These are phyloP conservation scores for Colletotrichum camelliae DNA, from an alignment of 2,329 filamentous ascomycete genomes.

Conservation along the genomic window DNA sequence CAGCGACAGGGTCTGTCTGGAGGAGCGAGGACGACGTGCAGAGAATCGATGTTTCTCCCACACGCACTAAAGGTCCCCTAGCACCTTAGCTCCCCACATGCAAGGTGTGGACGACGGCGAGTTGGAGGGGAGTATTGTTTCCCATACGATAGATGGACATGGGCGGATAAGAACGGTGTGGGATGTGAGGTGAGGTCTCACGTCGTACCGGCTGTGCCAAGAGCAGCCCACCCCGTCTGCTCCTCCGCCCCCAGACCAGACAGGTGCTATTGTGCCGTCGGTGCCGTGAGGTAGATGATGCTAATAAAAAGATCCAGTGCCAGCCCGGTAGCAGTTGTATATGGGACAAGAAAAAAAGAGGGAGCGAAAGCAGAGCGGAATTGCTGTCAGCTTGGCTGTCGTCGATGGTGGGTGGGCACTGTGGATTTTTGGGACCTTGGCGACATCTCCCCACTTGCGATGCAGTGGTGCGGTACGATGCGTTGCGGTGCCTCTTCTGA, in stretches of 20 bases:
- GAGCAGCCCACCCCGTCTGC: background rate
- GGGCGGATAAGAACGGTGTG: constrained; percentile 16
- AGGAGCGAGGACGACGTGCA: constrained; percentile 10
- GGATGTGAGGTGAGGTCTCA: constrained; percentile 21
- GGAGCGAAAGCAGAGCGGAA: background rate
- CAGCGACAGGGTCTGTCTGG: constrained; percentile 8
- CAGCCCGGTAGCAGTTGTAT: background rate
- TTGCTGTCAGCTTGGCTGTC: constrained; percentile 1
- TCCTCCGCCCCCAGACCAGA: background rate
- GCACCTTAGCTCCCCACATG: constrained; percentile 19
- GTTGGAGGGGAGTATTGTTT: constrained; percentile 2
- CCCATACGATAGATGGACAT: constrained; percentile 9
- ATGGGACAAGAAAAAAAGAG: background rate
- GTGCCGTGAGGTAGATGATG: constrained; percentile 2
- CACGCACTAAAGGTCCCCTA: constrained; percentile 20
- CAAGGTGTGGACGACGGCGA: constrained; percentile 12
- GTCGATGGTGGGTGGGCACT: constrained; percentile 5
- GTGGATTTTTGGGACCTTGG: constrained; percentile 7
- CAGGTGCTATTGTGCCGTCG: background rate
- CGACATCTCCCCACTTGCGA: background rate
- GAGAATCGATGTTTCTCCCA: constrained; percentile 20
- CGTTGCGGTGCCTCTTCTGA: background rate
- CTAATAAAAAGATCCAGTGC: background rate
- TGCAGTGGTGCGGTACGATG: background rate
- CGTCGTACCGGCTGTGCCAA: constrained; percentile 11